Conservation (phyloP, 768 basidiomycete species). For the Lactarius indigo region DNA sequence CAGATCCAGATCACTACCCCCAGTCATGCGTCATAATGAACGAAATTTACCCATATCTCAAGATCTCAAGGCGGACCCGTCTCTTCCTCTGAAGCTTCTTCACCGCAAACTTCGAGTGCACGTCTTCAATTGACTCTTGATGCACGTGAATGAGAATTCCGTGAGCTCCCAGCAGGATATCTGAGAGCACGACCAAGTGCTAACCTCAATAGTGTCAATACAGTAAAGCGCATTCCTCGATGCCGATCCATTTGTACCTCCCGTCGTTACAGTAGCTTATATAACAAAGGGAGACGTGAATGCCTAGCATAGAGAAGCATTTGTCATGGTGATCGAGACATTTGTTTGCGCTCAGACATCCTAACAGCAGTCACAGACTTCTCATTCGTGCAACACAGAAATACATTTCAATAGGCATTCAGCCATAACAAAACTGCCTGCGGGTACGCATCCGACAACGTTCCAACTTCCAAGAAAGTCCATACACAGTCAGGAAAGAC, state of each 20-base stretch:
- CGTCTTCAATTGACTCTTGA: too few species aligned
- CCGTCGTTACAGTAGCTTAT: too few species aligned
- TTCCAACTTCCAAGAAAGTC: background rate
- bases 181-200: too few species aligned
- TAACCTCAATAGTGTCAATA: too few species aligned
- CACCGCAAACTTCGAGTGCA: too few species aligned
- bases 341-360: background rate
- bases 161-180: too few species aligned
- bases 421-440: background rate
- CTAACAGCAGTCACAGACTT: background rate
- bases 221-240: too few species aligned
- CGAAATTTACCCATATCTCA: background rate
- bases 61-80: background rate
- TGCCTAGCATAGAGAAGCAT: too few species aligned
- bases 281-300: too few species aligned
- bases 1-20: background rate
- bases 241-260: too few species aligned
- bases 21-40: background rate
- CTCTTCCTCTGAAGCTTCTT: background rate
- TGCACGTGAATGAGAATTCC: too few species aligned
- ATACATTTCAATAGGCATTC: background rate
- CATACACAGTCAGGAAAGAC: background rate
- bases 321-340: background rate
- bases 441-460: background rate
- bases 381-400: background rate